Evolutionary conservation across 371 early-diverging fungal genomes (phyloP), one percentile per base, ranked within the genome.

Genomic region (Rhizopus arrhizus): DNA sequence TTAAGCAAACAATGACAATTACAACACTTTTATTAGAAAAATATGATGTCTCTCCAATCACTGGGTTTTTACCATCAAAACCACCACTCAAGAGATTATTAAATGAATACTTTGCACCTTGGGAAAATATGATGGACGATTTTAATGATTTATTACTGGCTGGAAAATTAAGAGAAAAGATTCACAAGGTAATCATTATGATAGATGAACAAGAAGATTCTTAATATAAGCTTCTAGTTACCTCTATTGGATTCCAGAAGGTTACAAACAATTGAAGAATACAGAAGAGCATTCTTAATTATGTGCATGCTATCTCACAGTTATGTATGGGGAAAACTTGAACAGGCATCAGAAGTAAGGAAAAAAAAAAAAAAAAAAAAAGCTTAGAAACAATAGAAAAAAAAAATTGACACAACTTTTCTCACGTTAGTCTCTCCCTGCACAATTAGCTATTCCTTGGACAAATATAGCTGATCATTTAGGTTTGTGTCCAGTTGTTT

Each of bases 291-390:
- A 9, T 95, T 89, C 67, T 65, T 92, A 28, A 85, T 96, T 34
- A 81, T 96, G 8, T 88, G 91, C 45, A 90, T 95, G 76, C 72
- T 98, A 32, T 89, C 92, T 5, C 97, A 97, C 59, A 90, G 91
- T 13, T 96, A 91, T 70, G 89, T 98, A 9, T 95, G 96, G 95
- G 91, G 92, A 34, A 91, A 91, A 61, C 88, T 88, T 58, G 90
- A 90, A 56, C 75, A 78, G 9, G 84, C 85, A n/a, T 85, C 87
- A 41, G 86, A 90, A 83, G 91, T 89, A 78, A 47, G 49, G 11
- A 29, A 9, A 16, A 7, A 40, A 28, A 10, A 55, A 56, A 10
- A 55, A 56, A 22, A 22, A 22, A 22, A 22, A 2, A 22, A 22
- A 22, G 22, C 22, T 22, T 22, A 22, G 29, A 57, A 33, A 56